phyloP scores from a whole-genome alignment of 768 basidiomycete species.

The Trametes coccinea region DNA sequence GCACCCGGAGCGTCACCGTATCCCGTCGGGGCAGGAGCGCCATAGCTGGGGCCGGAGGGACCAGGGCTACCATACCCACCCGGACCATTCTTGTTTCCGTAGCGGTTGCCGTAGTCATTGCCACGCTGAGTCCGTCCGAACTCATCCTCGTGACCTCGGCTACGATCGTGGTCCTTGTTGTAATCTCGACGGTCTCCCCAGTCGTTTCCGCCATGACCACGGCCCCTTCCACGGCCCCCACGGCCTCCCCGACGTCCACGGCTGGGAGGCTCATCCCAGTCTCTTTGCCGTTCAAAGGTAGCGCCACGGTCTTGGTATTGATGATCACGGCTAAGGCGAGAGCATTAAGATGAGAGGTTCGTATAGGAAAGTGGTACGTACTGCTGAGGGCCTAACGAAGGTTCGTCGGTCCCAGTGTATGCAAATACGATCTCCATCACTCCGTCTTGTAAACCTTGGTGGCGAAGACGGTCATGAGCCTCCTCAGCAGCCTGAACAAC shows the following conservation, averaged over 20 bases:
- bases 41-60: slow-evolving; percentile 26
- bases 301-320: slow-evolving; percentile 30
- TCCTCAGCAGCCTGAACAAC: slow-evolving; percentile 65
- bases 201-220: slow-evolving; percentile 40
- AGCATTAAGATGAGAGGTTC: background rate
- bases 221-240: slow-evolving; percentile 41
- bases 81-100: slow-evolving; percentile 29
- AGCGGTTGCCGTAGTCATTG: slow-evolving; percentile 29
- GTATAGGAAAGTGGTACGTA: slow-evolving; percentile 21
- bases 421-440: slow-evolving; percentile 85
- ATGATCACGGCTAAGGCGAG: background rate
- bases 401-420: slow-evolving; percentile 64
- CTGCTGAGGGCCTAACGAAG: slow-evolving; percentile 42
- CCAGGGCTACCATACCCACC: slow-evolving; percentile 34
- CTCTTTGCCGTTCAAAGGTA: slow-evolving; percentile 37
- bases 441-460: slow-evolving; percentile 80
- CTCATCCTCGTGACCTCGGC: slow-evolving; percentile 25
- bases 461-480: slow-evolving; percentile 77
- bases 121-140: slow-evolving; percentile 27
- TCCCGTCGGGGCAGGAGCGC: slow-evolving; percentile 17
- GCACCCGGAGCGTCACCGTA: slow-evolving; percentile 36
- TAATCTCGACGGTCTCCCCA: slow-evolving; percentile 45
- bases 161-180: slow-evolving; percentile 28
- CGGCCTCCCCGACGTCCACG: slow-evolving; percentile 38
- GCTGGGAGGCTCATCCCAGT: slow-evolving; percentile 34